These are phyloP conservation scores for Lentinula lateritia DNA, from an alignment of 768 basidiomycete species.

Conservation along the genomic window DNA sequence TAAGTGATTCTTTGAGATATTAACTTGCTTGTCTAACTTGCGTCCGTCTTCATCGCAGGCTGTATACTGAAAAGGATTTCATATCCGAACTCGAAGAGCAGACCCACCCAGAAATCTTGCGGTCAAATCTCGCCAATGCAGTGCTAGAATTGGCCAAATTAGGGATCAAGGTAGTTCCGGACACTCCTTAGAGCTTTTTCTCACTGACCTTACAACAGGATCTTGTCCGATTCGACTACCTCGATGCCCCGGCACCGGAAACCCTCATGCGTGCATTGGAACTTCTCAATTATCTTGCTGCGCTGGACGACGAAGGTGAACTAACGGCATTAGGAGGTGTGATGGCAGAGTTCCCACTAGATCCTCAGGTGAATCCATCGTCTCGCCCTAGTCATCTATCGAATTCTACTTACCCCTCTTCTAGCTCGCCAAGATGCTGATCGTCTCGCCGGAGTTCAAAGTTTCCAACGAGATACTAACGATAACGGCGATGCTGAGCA, in stretches of 20 bases:
- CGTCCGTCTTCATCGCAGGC: constrained; percentile 21
- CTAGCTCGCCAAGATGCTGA: constrained; percentile 82
- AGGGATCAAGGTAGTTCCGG: constrained; percentile 65
- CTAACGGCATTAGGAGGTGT: constrained; percentile 80
- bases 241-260: constrained; percentile 92
- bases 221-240: constrained; percentile 82
- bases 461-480: constrained; percentile 96
- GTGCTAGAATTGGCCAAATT: constrained; percentile 93
- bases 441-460: constrained; percentile 89
- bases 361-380: constrained; percentile 66
- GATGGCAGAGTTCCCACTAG: constrained; percentile 99
- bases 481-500: constrained; percentile 92
- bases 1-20: background rate
- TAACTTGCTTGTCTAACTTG: background rate
- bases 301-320: constrained; percentile 91
- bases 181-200: background rate
- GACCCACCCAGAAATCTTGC: constrained; percentile 92
- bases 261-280: constrained; percentile 97
- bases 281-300: constrained; percentile 85
- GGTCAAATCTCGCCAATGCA: constrained; percentile 90
- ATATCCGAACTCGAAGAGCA: constrained; percentile 95
- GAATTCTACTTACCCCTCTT: too few relatives aligned
- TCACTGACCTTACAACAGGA: constrained; percentile 39
- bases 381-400: too few relatives aligned
- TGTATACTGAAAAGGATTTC: constrained; percentile 97